phyloP scores from a whole-genome alignment of 495 filamentous ascomycete species.

The Penicillium canariense region DNA sequence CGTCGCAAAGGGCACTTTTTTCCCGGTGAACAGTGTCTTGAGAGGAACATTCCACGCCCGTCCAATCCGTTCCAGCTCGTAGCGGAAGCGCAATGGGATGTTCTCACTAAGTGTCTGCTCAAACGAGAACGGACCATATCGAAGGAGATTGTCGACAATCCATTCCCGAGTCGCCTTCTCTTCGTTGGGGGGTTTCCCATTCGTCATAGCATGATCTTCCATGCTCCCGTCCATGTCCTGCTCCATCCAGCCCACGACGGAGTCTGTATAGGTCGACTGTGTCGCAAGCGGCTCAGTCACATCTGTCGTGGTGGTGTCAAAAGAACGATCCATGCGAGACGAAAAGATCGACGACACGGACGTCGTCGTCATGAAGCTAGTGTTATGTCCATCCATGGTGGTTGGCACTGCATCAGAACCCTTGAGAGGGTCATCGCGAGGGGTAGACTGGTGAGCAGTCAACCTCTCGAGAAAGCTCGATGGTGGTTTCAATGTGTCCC shows the following conservation, averaged over 20 bases:
- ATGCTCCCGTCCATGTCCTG: background rate
- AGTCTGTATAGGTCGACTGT: slow-evolving; percentile 34
- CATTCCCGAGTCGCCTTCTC: slow-evolving; percentile 18
- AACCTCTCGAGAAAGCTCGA: slow-evolving; percentile 22
- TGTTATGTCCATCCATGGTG: slow-evolving; percentile 16
- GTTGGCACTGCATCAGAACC: background rate
- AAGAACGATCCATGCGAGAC: slow-evolving; percentile 27
- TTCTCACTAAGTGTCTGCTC: slow-evolving; percentile 25
- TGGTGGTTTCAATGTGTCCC: slow-evolving; percentile 4
- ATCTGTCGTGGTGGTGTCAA: slow-evolving; percentile 26
- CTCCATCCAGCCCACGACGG: slow-evolving; percentile 22
- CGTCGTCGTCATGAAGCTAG: slow-evolving; percentile 30
- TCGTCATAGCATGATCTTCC: background rate
- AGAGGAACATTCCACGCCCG: slow-evolving; percentile 36
- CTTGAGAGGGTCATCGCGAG: slow-evolving; percentile 1
- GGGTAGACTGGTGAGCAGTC: slow-evolving; percentile 15
- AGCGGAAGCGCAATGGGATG: slow-evolving; percentile 42
- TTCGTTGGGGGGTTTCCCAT: background rate
- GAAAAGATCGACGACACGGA: slow-evolving; percentile 19
- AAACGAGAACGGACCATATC: slow-evolving; percentile 35
- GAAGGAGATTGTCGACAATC: slow-evolving; percentile 28
- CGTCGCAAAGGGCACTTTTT: slow-evolving; percentile 23
- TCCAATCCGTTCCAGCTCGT: slow-evolving; percentile 44
- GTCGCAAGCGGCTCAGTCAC: slow-evolving; percentile 29
- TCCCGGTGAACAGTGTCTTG: slow-evolving; percentile 27